phyloP scores from a whole-genome alignment of 768 basidiomycete species.

The Sporobolomyces roseus region DNA sequence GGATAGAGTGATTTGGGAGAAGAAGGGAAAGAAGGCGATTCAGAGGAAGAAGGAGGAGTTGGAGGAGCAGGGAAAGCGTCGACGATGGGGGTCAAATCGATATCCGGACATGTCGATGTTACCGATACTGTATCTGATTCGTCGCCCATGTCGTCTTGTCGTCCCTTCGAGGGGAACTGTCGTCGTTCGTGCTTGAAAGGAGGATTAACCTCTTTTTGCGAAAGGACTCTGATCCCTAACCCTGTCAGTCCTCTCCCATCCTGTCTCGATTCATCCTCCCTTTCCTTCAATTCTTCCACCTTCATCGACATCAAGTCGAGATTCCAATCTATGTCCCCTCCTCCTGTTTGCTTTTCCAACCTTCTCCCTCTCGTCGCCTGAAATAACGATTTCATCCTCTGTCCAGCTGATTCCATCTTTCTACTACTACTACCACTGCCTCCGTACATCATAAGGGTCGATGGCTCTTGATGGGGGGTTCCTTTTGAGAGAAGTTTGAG shows the following conservation, averaged over 20 bases:
- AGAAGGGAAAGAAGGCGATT: neutral
- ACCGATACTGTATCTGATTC: neutral
- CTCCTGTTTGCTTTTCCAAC: neutral
- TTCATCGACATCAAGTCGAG: neutral
- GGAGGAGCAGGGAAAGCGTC: conserved; percentile 13
- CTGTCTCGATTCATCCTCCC: neutral
- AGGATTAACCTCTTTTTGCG: neutral
- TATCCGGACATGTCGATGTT: neutral
- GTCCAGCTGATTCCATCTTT: no score
- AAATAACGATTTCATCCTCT: neutral
- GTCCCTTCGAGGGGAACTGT: no score
- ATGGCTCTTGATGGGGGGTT: no score
- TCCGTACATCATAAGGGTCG: no score
- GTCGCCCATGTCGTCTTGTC: no score
- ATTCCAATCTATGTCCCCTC: neutral
- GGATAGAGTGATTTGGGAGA: neutral
- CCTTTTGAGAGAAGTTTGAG: no score
- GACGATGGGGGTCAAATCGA: conserved; percentile 5
- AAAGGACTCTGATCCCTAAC: neutral
- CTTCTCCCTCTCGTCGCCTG: no score
- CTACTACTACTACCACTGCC: no score
- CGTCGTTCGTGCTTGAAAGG: neutral
- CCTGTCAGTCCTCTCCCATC: neutral
- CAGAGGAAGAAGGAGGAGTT: neutral
- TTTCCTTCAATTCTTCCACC: neutral